Evolutionary conservation across 2,329 filamentous ascomycete species (phyloP).

Genomic region (Rutstroemia sydowiana): DNA sequence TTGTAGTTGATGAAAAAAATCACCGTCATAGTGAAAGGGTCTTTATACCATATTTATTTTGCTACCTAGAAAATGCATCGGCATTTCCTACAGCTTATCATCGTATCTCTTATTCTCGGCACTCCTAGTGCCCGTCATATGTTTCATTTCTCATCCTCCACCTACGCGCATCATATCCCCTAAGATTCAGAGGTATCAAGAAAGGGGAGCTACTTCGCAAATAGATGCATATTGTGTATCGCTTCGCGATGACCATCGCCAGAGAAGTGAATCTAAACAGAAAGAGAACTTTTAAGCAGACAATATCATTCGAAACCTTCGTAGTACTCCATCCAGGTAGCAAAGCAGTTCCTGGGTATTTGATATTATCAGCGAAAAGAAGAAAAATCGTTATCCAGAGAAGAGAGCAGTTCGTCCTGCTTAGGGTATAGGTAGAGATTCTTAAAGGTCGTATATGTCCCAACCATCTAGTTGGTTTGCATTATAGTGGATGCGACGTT

Average conservation of each 20-base stretch:
- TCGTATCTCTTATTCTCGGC: neutral
- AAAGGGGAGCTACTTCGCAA: constrained; percentile 16
- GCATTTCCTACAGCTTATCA: constrained; percentile 1
- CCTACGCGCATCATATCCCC: constrained; percentile 2
- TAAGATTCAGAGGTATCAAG: constrained; percentile 12
- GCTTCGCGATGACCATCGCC: constrained; percentile 17
- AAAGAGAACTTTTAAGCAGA: constrained; percentile 26
- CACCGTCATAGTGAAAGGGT: too few species aligned
- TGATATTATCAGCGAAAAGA: constrained; percentile 13
- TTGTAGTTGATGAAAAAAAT: too few species aligned
- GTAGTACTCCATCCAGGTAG: constrained; percentile 23
- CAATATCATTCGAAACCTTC: constrained; percentile 21
- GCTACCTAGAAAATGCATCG: neutral
- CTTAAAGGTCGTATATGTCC: constrained; percentile 56
- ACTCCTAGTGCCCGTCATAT: neutral
- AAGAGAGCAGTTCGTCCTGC: constrained; percentile 6
- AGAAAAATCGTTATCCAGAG: constrained; percentile 22
- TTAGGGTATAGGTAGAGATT: neutral
- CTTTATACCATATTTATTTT: neutral
- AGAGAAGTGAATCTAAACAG: constrained; percentile 25
- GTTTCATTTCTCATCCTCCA: constrained; percentile 7
- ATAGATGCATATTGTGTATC: constrained; percentile 21
- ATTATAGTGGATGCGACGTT: constrained; percentile 10
- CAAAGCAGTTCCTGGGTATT: constrained; percentile 16
- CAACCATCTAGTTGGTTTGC: constrained; percentile 49